Percentiles rank a stretch among this genome's conserved stretches.
Conservation (phyloP, 83 land plant species). For the Larix sibirica region DNA sequence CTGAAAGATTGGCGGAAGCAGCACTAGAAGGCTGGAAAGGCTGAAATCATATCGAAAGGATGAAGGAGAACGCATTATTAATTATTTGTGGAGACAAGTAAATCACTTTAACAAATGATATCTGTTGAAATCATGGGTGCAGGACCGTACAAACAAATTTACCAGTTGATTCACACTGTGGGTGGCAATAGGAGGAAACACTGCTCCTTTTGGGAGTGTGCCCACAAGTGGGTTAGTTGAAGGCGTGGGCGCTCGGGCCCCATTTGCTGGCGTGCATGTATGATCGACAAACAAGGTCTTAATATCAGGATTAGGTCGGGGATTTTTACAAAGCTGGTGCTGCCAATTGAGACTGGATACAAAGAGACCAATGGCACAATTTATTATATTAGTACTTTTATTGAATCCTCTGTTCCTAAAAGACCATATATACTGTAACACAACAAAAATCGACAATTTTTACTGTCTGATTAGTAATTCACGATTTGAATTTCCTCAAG, state of each 20-base stretch:
- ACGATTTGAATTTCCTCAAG: background rate
- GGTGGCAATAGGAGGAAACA: constrained; percentile 77
- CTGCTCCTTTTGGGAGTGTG: constrained; percentile 71
- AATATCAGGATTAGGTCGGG: constrained; percentile 91
- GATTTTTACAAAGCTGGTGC: constrained; percentile 97
- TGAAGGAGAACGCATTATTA: background rate
- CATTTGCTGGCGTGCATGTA: constrained; percentile 78
- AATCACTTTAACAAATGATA: background rate
- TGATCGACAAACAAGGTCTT: constrained; percentile 91
- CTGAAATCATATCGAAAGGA: constrained; percentile 34
- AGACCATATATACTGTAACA: background rate
- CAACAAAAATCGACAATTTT: background rate
- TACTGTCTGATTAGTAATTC: too few species aligned
- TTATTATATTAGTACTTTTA: background rate
- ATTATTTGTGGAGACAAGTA: background rate
- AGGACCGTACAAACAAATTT: background rate
- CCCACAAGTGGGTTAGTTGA: constrained; percentile 68
- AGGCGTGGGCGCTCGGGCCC: constrained; percentile 86
- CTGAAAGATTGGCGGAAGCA: constrained; percentile 70
- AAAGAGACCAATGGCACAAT: background rate
- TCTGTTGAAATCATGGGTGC: background rate
- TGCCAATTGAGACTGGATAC: constrained; percentile 86
- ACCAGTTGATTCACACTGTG: constrained; percentile 59
- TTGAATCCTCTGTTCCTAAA: background rate
- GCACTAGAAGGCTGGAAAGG: constrained; percentile 83